phyloP scores from a whole-genome alignment of 352 stramenopile species.

The Albugo laibachii region DNA sequence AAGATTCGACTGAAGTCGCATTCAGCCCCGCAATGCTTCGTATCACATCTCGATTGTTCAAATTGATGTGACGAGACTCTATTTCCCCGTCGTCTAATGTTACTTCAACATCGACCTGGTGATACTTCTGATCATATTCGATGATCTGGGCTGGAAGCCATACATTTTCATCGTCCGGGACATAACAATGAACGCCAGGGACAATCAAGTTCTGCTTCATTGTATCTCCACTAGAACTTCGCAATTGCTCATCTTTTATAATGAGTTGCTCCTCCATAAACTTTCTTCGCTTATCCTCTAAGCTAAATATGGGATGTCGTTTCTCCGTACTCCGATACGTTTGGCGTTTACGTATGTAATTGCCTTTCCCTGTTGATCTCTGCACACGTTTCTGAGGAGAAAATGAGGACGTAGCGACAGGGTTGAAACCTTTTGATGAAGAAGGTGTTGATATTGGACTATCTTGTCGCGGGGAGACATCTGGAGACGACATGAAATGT shows the following conservation, averaged over 20 bases:
- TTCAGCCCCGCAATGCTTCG: slow-evolving; percentile 49
- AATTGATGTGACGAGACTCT: slow-evolving; percentile 49
- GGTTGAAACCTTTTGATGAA: too few relatives aligned
- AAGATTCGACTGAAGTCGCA: slow-evolving; percentile 61
- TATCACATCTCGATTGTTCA: slow-evolving; percentile 74
- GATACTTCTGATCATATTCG: slow-evolving; percentile 62
- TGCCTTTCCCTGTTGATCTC: slow-evolving; percentile 37
- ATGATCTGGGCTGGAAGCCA: slow-evolving; percentile 70
- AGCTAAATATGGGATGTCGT: slow-evolving; percentile 37
- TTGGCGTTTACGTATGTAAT: slow-evolving; percentile 54
- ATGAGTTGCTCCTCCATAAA: slow-evolving; percentile 73
- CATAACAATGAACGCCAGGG: slow-evolving; percentile 75
- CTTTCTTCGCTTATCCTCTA: slow-evolving; percentile 57
- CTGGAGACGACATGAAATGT: background rate
- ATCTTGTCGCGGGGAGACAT: background rate
- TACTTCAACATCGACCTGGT: slow-evolving; percentile 60
- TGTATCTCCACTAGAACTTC: slow-evolving; percentile 28
- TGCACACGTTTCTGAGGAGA: slow-evolving; percentile 8
- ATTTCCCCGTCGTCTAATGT: slow-evolving; percentile 39
- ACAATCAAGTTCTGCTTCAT: slow-evolving; percentile 75
- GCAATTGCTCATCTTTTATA: slow-evolving; percentile 62
- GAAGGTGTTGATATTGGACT: background rate
- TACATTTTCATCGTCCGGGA: slow-evolving; percentile 72
- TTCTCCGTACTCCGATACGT: slow-evolving; percentile 40
- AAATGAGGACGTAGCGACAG: background rate